Percentiles rank a stretch among this genome's conserved stretches.
phyloP scores from a whole-genome alignment of 192 early-diverging fungal species.

The Funneliformis mosseae region DNA sequence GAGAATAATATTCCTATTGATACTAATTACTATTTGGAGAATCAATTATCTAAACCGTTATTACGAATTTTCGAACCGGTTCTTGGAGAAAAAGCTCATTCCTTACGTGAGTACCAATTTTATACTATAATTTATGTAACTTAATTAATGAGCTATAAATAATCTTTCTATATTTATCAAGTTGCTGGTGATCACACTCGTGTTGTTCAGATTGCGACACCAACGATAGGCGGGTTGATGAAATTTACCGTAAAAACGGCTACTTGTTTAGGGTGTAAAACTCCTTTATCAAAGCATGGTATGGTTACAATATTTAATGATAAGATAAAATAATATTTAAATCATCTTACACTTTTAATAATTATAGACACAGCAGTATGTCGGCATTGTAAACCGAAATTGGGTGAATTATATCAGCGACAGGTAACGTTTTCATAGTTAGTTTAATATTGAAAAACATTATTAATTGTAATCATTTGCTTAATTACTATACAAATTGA shows the following conservation, averaged over 20 bases:
- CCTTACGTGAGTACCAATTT: conserved; percentile 62
- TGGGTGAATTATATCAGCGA: conserved; percentile 78
- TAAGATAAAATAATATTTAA: conserved; percentile 2
- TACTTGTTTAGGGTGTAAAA: conserved; percentile 93
- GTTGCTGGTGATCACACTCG: conserved; percentile 74
- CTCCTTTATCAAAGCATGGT: conserved; percentile 71
- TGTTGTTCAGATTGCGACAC: conserved; percentile 84
- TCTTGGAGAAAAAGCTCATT: conserved; percentile 81
- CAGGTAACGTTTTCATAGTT: conserved; percentile 41
- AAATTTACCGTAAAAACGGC: conserved; percentile 90
- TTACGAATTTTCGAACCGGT: conserved; percentile 96
- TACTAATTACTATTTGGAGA: conserved; percentile 94
- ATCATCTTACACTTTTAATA: neutral
- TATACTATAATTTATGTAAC: neutral
- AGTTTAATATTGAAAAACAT: neutral
- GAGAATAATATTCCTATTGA: conserved; percentile 98
- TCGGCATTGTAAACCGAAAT: conserved; percentile 67
- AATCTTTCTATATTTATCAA: conserved; percentile 35
- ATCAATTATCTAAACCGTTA: conserved; percentile 93
- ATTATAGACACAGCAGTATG: conserved; percentile 75
- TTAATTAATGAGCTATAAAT: neutral
- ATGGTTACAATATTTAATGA: neutral
- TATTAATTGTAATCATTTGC: neutral
- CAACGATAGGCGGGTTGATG: conserved; percentile 87
- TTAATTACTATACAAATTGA: neutral